Evolutionary conservation across 2,329 filamentous ascomycete genomes (phyloP), one percentile per base, ranked within the genome.

Genomic region (Aspergillus candidus): DNA sequence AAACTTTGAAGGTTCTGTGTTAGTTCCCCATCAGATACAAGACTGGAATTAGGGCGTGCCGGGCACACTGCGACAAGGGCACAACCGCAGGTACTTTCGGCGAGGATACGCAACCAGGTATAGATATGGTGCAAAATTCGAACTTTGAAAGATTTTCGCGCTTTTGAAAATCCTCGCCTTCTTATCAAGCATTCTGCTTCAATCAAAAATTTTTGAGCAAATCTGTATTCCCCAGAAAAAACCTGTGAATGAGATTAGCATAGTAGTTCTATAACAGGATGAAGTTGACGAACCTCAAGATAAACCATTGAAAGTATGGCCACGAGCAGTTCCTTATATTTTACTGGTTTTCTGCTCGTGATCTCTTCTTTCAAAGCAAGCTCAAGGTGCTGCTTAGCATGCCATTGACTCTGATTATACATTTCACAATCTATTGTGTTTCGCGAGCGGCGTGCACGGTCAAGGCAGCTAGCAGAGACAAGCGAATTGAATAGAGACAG

Each of bases 51-150:
- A 11, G 38, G 42, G 13, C 40, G 37, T 38, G 10, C 40, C 32
- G 44, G 51, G 43, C 38, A 56, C 33, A 41, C 46, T 7, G 17
- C 32, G 11, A 49, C 11, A 14, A 49, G 33, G n/a, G 47, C 47
- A 35, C 47, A 49, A 3, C 47, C 53, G 47, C 49, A 52, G 13
- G 53, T 57, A 45, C 47, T 60, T 40, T 59, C 56, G 12, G 50
- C 55, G 29, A 63, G 52, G 17, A 62, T 58, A 27, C 56, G 53
- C n/a, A 56, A 41, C 49, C 54, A 66, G 13, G 53, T 56, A 38
- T 58, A 66, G 35, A 64, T 54, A 40, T 63, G 62, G 36, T 67
- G 66, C 4, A 63, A 44, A 18, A 59, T 34, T 22, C 58, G 53
- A 32, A 55, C 53, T 48, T 60, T 59, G 17, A 52, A 40, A 3